phyloP scores from a whole-genome alignment of 2,329 filamentous ascomycete genomes.

The Mycogone perniciosa region DNA sequence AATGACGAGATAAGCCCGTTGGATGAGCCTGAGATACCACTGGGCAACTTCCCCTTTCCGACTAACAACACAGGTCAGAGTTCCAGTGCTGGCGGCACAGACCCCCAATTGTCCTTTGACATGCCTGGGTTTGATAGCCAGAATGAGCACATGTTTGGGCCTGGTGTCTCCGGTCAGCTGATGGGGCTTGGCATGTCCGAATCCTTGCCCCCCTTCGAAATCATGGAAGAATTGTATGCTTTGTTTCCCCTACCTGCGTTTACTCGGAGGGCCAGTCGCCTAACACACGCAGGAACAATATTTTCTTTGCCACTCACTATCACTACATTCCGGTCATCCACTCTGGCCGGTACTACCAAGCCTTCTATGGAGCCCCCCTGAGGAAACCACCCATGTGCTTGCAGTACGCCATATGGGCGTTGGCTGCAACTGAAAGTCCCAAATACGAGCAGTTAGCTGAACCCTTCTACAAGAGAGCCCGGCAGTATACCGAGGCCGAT shows the following conservation, averaged over 20 bases:
- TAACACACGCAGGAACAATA: conserved; percentile 48
- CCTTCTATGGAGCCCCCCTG: conserved; percentile 64
- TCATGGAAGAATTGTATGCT: conserved; percentile 75
- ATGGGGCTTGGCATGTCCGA: conserved; percentile 78
- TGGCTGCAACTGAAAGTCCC: conserved; percentile 63
- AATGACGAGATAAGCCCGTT: conserved; percentile 11
- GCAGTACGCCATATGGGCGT: conserved; percentile 83
- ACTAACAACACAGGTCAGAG: conserved; percentile 13
- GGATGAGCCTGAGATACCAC: conserved; percentile 3
- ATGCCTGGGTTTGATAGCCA: conserved; percentile 13
- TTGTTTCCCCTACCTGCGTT: neutral
- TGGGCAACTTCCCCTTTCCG: conserved; percentile 12
- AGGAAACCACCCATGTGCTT: conserved; percentile 76
- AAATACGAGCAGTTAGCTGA: conserved; percentile 68
- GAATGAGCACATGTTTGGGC: conserved; percentile 10
- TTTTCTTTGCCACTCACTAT: conserved; percentile 73
- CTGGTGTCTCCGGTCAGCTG: conserved; percentile 36
- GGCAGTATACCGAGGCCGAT: conserved; percentile 76
- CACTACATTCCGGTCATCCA: conserved; percentile 72
- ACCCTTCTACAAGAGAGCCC: conserved; percentile 72
- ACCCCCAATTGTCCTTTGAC: conserved; percentile 14
- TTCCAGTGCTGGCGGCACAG: conserved; percentile 9
- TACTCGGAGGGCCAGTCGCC: neutral
- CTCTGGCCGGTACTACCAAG: conserved; percentile 64
- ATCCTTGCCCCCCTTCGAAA: conserved; percentile 67